Conservation (phyloP, 345 rosid genomes). For the Syzygium oleosum region DNA sequence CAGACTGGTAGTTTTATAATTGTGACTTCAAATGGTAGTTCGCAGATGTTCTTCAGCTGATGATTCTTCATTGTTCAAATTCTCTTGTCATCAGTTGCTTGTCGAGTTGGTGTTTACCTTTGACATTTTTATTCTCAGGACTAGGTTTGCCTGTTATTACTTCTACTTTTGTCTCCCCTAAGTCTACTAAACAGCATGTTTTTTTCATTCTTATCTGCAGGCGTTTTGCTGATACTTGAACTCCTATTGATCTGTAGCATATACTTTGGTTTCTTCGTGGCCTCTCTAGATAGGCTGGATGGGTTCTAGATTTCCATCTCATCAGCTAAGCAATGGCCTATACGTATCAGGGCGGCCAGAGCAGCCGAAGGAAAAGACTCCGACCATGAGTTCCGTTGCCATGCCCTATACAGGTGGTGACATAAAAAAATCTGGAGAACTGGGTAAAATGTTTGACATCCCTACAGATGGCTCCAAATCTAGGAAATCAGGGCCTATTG, state of each 20-base stretch:
- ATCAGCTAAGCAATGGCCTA: constrained; percentile 84
- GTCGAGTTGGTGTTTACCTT: background rate
- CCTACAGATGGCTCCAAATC: constrained; percentile 61
- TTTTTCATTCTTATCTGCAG: background rate
- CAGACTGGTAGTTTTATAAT: background rate
- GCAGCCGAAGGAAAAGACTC: constrained; percentile 79
- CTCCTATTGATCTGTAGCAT: background rate
- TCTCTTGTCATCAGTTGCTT: background rate
- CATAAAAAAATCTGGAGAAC: constrained; percentile 86
- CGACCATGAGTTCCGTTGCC: constrained; percentile 78
- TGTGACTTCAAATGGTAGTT: background rate
- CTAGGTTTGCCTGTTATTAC: background rate
- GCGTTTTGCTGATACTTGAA: background rate
- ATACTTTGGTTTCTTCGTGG: background rate
- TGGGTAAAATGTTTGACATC: constrained; percentile 97
- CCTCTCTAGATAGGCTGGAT: constrained; percentile 19
- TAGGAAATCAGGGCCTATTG: constrained; percentile 92
- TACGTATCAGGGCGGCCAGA: constrained; percentile 91
- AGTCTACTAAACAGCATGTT: background rate
- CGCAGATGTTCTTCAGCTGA: background rate
- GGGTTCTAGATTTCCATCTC: constrained; percentile 93
- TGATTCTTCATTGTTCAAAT: background rate
- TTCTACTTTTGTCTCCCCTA: background rate
- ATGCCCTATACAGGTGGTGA: constrained; percentile 97
- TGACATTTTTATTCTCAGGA: background rate